Percentiles rank a stretch among this genome's conserved stretches.
These are phyloP conservation scores for Populus nigra DNA, from an alignment of 345 rosid genomes.

Conservation along the genomic window DNA sequence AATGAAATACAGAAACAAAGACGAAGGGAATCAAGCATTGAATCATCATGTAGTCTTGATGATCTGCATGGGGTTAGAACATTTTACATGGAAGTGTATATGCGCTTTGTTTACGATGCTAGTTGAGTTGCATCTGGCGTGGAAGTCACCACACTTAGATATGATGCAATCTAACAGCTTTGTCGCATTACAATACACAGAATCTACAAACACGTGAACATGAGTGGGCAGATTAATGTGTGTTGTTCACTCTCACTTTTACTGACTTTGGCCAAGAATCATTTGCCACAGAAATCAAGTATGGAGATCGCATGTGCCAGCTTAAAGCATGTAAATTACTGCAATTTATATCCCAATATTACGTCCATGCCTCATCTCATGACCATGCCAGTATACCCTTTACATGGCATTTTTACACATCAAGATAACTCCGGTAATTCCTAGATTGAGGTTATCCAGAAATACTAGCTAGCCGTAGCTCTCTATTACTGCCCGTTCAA, in stretches of 20 bases:
- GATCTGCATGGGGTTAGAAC: neutral
- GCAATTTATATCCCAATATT: no score
- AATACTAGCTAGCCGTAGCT: no score
- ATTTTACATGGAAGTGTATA: neutral
- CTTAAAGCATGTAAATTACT: no score
- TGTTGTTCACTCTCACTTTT: neutral
- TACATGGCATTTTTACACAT: no score
- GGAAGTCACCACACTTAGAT: constrained; percentile 22
- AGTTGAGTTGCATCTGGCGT: constrained; percentile 23
- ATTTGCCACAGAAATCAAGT: neutral
- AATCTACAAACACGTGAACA: constrained; percentile 22
- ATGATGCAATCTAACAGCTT: constrained; percentile 15
- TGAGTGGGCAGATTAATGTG: neutral
- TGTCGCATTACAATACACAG: constrained; percentile 16
- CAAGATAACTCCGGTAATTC: no score
- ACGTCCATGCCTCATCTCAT: no score
- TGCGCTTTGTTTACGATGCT: neutral
- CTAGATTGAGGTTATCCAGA: no score
- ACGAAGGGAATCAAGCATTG: no score
- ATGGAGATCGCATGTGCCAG: neutral
- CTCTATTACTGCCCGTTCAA: no score
- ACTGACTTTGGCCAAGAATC: neutral
- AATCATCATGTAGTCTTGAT: no score
- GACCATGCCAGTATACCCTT: no score
- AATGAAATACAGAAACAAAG: no score